A percentile compares a stretch with the other conserved stretches of the same genome.
These are phyloP conservation scores for Penicilliopsis zonata DNA, from an alignment of 495 filamentous ascomycete genomes.

Conservation along the genomic window DNA sequence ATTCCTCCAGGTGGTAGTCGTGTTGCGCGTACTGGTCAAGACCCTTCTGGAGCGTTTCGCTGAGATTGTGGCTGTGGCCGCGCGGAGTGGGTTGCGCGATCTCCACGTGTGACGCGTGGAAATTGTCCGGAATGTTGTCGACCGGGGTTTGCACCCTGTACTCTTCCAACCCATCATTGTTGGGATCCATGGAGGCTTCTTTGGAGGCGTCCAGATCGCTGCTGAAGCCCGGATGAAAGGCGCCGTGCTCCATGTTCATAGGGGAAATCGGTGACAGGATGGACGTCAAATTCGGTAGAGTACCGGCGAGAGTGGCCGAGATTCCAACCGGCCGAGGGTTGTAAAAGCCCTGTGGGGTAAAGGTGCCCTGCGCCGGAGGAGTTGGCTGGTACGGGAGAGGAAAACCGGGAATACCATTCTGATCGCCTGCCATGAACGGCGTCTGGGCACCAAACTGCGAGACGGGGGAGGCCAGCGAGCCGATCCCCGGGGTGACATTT, in stretches of 20 bases:
- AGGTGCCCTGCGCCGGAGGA: slow-evolving; percentile 28
- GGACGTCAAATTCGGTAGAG: slow-evolving; percentile 25
- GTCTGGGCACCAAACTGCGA: slow-evolving; percentile 32
- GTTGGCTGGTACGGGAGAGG: slow-evolving; percentile 34
- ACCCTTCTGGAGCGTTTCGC: slow-evolving; percentile 68
- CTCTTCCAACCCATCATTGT: slow-evolving; percentile 12
- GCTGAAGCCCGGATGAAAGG: slow-evolving; percentile 22
- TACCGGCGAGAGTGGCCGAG: slow-evolving; percentile 16
- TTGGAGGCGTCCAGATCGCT: slow-evolving; percentile 9
- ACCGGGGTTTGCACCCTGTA: slow-evolving; percentile 22
- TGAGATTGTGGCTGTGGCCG: slow-evolving; percentile 52
- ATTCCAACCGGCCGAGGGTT: slow-evolving; percentile 23
- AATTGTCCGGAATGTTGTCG: slow-evolving; percentile 26
- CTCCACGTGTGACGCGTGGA: slow-evolving; percentile 36
- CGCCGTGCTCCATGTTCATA: slow-evolving; percentile 21
- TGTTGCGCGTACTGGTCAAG: slow-evolving; percentile 57
- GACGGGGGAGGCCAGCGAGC: slow-evolving; percentile 46
- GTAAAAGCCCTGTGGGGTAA: slow-evolving; percentile 33
- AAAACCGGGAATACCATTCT: slow-evolving; percentile 23
- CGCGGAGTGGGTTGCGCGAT: slow-evolving; percentile 56
- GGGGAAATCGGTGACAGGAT: slow-evolving; percentile 36
- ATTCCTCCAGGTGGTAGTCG: slow-evolving; percentile 68
- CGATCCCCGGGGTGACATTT: slow-evolving; percentile 45
- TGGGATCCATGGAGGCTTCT: slow-evolving; percentile 13
- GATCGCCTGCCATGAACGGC: slow-evolving; percentile 31